Evolutionary conservation across 148 eudicot genomes (phyloP).

Genomic region (Suaeda aralocaspica): DNA sequence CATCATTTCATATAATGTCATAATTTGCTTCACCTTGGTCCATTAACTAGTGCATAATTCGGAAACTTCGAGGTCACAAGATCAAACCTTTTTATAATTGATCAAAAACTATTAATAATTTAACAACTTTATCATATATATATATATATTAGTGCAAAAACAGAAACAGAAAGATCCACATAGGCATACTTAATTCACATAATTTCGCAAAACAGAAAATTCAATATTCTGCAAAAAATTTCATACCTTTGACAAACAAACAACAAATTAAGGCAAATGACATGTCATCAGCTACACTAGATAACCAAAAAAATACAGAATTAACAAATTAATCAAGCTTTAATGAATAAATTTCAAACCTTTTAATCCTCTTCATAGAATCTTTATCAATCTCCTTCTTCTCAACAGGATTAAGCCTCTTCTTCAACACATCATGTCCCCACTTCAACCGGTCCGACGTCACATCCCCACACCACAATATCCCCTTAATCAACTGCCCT

Average conservation of each 20-base stretch:
- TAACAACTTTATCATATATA: no score
- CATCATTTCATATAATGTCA: no score
- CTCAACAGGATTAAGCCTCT: slow-evolving; percentile 45
- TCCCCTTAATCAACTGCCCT: slow-evolving; percentile 84
- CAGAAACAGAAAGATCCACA: background rate
- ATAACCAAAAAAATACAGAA: background rate
- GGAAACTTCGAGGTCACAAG: background rate
- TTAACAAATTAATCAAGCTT: background rate
- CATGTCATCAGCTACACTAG: background rate
- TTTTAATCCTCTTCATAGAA: slow-evolving; percentile 61
- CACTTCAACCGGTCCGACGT: slow-evolving; percentile 78
- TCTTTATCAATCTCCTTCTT: slow-evolving; percentile 54
- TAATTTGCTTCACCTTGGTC: background rate
- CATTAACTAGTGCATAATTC: background rate
- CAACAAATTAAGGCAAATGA: background rate
- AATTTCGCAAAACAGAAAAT: no score
- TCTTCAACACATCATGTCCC: slow-evolving; percentile 72
- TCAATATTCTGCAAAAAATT: no score
- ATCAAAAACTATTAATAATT: no score
- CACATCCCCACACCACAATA: slow-evolving; percentile 97
- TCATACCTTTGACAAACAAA: background rate
- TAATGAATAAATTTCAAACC: slow-evolving; percentile 36
- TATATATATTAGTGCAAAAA: no score
- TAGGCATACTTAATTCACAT: background rate
- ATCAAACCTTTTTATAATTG: background rate